These are phyloP conservation scores for Aspergillus thermomutatus DNA, from an alignment of 2,329 filamentous ascomycete genomes.

Conservation along the genomic window DNA sequence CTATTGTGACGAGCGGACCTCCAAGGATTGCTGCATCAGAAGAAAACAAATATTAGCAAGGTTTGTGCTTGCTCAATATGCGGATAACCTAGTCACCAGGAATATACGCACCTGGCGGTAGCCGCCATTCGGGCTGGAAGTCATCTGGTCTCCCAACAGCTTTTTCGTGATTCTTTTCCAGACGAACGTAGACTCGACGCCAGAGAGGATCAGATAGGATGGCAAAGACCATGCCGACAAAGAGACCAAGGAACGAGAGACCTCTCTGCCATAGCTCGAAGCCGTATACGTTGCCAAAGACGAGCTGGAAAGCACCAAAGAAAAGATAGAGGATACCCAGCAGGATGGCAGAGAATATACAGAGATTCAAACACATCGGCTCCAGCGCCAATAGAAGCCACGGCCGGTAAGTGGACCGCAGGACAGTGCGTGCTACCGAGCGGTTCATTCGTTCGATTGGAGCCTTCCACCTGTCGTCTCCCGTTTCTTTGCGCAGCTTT, in stretches of 20 bases:
- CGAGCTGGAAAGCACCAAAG: conserved; percentile 80
- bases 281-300: conserved; percentile 70
- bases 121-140: conserved; percentile 81
- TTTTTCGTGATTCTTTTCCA: conserved; percentile 38
- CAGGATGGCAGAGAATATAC: conserved; percentile 78
- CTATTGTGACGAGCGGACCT: conserved; percentile 72
- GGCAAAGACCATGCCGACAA: conserved; percentile 46
- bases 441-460: conserved; percentile 70
- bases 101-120: conserved; percentile 60
- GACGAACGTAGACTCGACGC: conserved; percentile 43
- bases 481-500: conserved; percentile 67
- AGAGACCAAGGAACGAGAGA: conserved; percentile 66
- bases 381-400: conserved; percentile 77
- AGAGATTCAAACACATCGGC: conserved; percentile 81
- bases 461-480: conserved; percentile 72
- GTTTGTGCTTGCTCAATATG: conserved; percentile 1
- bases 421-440: conserved; percentile 62
- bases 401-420: conserved; percentile 59
- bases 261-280: conserved; percentile 78
- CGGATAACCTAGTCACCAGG: background rate
- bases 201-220: conserved; percentile 46
- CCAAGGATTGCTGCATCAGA: conserved; percentile 57
- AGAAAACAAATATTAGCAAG: background rate
- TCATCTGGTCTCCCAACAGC: conserved; percentile 35
- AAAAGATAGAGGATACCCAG: conserved; percentile 86